Percentiles rank a stretch among this genome's conserved stretches.
phyloP scores from a whole-genome alignment of 208 protist species.

The Leishmania arabica region DNA sequence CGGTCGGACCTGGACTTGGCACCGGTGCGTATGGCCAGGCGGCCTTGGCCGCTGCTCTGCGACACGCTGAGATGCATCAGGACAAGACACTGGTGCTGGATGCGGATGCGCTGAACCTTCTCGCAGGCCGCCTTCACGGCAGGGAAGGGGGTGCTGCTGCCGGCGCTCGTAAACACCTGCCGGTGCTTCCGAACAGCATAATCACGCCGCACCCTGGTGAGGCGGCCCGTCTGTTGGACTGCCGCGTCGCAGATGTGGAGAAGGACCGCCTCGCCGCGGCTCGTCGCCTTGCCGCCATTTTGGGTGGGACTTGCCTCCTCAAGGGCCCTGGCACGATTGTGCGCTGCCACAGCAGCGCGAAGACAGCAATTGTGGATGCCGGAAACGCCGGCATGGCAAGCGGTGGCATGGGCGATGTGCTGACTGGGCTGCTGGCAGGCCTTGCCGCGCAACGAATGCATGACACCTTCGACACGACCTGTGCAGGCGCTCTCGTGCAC shows the following conservation, averaged over 20 bases:
- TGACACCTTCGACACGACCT: slow-evolving; percentile 45
- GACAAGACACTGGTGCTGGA: slow-evolving; percentile 68
- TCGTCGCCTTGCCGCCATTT: slow-evolving; percentile 35
- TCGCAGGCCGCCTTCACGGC: slow-evolving; percentile 22
- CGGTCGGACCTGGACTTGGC: slow-evolving; percentile 74
- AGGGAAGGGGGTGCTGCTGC: neutral
- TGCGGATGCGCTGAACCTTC: slow-evolving; percentile 72
- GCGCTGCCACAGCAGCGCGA: slow-evolving; percentile 14
- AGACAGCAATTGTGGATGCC: slow-evolving; percentile 60
- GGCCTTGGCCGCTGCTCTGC: slow-evolving; percentile 30
- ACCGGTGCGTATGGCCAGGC: slow-evolving; percentile 35
- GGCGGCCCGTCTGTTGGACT: slow-evolving; percentile 65
- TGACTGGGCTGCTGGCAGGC: slow-evolving; percentile 67
- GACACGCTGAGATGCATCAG: slow-evolving; percentile 33
- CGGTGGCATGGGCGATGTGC: slow-evolving; percentile 85
- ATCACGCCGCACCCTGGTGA: slow-evolving; percentile 85
- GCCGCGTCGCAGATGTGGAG: slow-evolving; percentile 68
- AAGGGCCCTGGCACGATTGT: slow-evolving; percentile 83
- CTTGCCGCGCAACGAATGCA: slow-evolving; percentile 49
- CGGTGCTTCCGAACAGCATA: slow-evolving; percentile 42
- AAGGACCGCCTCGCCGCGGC: slow-evolving; percentile 60
- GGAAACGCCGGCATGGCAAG: slow-evolving; percentile 87
- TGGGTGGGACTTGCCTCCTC: slow-evolving; percentile 67
- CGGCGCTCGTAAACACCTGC: slow-evolving; percentile 6
- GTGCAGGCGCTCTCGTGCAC: slow-evolving; percentile 61